These are phyloP conservation scores for Brassica balearica DNA, from an alignment of 441 rosid species.

Conservation along the genomic window DNA sequence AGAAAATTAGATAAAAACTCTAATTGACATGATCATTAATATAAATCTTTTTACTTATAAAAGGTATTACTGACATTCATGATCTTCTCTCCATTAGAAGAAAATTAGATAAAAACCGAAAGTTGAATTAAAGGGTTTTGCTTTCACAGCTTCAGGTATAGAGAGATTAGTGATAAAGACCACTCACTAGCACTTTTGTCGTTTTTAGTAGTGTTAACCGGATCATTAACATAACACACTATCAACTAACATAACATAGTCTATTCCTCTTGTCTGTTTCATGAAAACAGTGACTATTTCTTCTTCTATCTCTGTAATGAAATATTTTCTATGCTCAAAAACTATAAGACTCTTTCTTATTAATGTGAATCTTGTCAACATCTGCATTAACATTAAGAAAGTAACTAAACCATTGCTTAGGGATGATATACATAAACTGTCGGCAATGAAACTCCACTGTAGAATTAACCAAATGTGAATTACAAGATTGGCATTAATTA, in stretches of 20 bases:
- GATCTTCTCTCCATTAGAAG: not conserved
- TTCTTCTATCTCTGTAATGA: slow-evolving; percentile 16
- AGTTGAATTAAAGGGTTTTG: slow-evolving; percentile 15
- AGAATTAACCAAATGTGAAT: slow-evolving; percentile 43
- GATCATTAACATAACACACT: slow-evolving; percentile 11
- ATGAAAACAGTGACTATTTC: slow-evolving; percentile 9
- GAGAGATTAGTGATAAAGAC: slow-evolving; percentile 33
- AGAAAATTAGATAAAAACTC: not conserved
- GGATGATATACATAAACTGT: slow-evolving; percentile 18
- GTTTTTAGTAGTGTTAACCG: not conserved
- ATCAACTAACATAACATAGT: not conserved
- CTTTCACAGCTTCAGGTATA: slow-evolving; percentile 7
- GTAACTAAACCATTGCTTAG: slow-evolving; percentile 19
- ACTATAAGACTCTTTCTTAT: not conserved
- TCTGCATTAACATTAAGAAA: slow-evolving; percentile 24
- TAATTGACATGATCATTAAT: not conserved
- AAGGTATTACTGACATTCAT: not conserved
- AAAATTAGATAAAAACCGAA: not conserved
- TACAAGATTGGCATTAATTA: slow-evolving; percentile 24
- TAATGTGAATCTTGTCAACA: slow-evolving; percentile 20
- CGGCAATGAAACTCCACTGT: slow-evolving; percentile 40
- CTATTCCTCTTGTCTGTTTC: slow-evolving; percentile 3
- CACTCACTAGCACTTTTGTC: slow-evolving; percentile 10
- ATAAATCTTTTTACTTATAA: not conserved
- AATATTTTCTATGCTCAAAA: not conserved